Percentiles rank a stretch among this genome's conserved stretches.
Evolutionary conservation across 495 filamentous ascomycete species (phyloP).

Genomic region (Penicillium ucsense): DNA sequence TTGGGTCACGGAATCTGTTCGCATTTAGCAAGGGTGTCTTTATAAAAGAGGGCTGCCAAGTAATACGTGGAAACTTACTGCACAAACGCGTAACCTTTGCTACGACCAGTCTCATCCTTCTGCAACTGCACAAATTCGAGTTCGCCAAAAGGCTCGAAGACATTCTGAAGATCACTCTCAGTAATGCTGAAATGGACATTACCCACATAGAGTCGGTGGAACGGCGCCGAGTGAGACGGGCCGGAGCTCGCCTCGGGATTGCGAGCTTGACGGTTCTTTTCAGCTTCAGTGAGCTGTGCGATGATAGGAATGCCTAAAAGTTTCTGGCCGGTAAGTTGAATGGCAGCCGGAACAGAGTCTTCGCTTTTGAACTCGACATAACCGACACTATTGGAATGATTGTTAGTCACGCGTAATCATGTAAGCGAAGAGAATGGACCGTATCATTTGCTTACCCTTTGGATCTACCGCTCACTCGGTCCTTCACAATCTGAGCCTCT

Average conservation of each 20-base stretch:
- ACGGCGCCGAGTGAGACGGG: slow-evolving; percentile 71
- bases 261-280: slow-evolving; percentile 97
- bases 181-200: slow-evolving; percentile 99
- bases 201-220: slow-evolving; percentile 97
- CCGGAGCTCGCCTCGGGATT: slow-evolving; percentile 60
- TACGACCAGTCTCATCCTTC: slow-evolving; percentile 84
- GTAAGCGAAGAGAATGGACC: not conserved
- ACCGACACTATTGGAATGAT: slow-evolving; percentile 59
- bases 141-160: slow-evolving; percentile 97
- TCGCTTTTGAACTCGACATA: slow-evolving; percentile 99
- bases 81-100: slow-evolving; percentile 95
- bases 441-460: slow-evolving; percentile 66
- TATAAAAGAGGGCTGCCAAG: not conserved
- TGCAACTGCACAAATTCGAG: slow-evolving; percentile 96
- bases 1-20: slow-evolving; percentile 78
- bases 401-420: not conserved
- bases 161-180: slow-evolving; percentile 88
- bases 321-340: slow-evolving; percentile 97
- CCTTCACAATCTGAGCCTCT: slow-evolving; percentile 99
- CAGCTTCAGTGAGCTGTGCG: slow-evolving; percentile 94
- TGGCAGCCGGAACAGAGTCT: slow-evolving; percentile 84
- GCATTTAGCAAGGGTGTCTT: slow-evolving; percentile 5
- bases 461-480: slow-evolving; percentile 88
- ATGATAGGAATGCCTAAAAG: slow-evolving; percentile 98
- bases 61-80: slow-evolving; percentile 58